phyloP scores from a whole-genome alignment of 768 basidiomycete genomes.

The Suillus bovinus region DNA sequence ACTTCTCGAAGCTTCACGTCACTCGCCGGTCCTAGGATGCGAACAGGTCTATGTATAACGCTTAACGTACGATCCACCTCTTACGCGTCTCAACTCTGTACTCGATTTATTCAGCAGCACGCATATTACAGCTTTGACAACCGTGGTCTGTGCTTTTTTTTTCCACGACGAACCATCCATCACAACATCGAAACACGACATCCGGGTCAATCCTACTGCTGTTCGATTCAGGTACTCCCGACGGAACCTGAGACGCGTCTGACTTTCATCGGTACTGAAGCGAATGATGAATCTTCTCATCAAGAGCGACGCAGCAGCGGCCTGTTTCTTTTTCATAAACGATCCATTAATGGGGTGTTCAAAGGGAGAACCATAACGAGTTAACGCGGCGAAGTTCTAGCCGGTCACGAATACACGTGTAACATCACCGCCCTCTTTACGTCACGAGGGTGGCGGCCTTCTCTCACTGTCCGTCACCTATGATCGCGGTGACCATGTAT shows the following conservation, averaged over 20 bases:
- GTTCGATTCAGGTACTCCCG: background rate
- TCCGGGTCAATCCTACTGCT: background rate
- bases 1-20: background rate
- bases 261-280: background rate
- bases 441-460: background rate
- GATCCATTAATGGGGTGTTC: background rate
- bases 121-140: background rate
- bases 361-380: conserved; percentile 1
- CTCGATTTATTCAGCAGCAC: background rate
- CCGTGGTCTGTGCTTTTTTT: background rate
- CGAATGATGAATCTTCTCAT: background rate
- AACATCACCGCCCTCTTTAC: conserved; percentile 1
- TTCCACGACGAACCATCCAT: background rate
- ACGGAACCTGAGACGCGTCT: background rate
- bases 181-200: background rate
- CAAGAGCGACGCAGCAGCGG: background rate
- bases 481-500: background rate
- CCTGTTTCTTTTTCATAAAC: background rate
- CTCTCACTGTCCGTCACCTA: background rate
- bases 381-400: background rate
- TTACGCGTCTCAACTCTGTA: background rate
- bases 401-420: conserved; percentile 5
- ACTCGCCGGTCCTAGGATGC: background rate
- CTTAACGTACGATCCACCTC: background rate
- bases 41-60: background rate